Evolutionary conservation across 1,284 basidiomycete genomes (phyloP).

Genomic region (Boletus mariae): DNA sequence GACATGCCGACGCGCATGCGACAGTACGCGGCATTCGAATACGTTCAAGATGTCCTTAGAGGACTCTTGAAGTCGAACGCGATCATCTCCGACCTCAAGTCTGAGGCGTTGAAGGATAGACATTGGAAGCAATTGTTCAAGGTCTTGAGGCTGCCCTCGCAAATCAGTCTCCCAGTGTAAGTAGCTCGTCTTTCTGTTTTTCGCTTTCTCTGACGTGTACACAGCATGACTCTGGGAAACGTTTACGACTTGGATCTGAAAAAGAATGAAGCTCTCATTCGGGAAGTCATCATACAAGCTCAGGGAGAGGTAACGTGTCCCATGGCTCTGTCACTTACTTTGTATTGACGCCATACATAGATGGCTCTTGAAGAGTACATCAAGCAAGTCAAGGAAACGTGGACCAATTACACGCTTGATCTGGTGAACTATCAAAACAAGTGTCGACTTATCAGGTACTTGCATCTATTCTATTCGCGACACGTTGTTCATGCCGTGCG

Average conservation of each 20-base stretch:
- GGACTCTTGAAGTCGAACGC: slow-evolving; percentile 87
- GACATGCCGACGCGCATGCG: slow-evolving; percentile 99
- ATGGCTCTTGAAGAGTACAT: slow-evolving; percentile 95
- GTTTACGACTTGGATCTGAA: slow-evolving; percentile 98
- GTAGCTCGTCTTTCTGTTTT: slow-evolving; percentile 25
- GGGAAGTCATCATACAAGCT: slow-evolving; percentile 95
- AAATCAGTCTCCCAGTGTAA: slow-evolving; percentile 66
- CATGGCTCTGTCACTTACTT: background rate
- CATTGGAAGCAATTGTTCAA: slow-evolving; percentile 99
- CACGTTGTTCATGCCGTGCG: slow-evolving; percentile 12
- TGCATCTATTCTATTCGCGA: background rate
- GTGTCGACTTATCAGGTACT: slow-evolving; percentile 86
- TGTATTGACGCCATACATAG: slow-evolving; percentile 35
- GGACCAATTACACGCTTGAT: slow-evolving; percentile 95
- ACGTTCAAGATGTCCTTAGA: slow-evolving; percentile 89
- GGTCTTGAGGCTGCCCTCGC: slow-evolving; percentile 66
- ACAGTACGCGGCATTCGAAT: slow-evolving; percentile 98
- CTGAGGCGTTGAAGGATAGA: slow-evolving; percentile 94
- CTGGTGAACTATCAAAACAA: slow-evolving; percentile 99
- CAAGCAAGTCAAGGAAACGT: slow-evolving; percentile 93
- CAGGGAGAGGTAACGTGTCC: slow-evolving; percentile 78
- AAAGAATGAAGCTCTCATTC: slow-evolving; percentile 87
- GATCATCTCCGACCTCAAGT: slow-evolving; percentile 90
- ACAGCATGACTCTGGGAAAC: slow-evolving; percentile 90
- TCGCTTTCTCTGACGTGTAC: slow-evolving; percentile 11